Evolutionary conservation across 1,284 basidiomycete genomes (phyloP).

Genomic region (Phylloboletellus chloephorus): DNA sequence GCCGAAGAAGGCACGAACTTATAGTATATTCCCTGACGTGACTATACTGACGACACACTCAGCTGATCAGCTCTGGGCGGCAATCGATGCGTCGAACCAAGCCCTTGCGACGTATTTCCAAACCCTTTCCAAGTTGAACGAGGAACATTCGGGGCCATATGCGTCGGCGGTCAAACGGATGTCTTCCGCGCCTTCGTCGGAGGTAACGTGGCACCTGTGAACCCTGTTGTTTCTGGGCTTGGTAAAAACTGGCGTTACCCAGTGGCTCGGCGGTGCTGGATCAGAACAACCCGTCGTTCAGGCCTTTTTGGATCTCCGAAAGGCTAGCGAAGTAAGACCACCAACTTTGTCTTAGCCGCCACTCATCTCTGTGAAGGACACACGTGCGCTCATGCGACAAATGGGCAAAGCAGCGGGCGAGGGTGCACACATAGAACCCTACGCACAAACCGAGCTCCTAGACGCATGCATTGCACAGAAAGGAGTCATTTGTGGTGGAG

Average conservation of each 20-base stretch:
- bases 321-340: slow-evolving; percentile 49
- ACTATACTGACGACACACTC: slow-evolving; percentile 10
- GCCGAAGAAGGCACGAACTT: slow-evolving; percentile 47
- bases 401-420: slow-evolving; percentile 82
- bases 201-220: slow-evolving; percentile 38
- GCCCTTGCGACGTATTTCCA: slow-evolving; percentile 49
- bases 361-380: slow-evolving; percentile 43
- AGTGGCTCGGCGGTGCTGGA: slow-evolving; percentile 21
- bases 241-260: background rate
- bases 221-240: background rate
- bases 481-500: slow-evolving; percentile 91
- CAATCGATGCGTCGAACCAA: slow-evolving; percentile 58
- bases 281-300: slow-evolving; percentile 22
- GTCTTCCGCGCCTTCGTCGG: slow-evolving; percentile 49
- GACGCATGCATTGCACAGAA: slow-evolving; percentile 71
- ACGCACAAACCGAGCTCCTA: slow-evolving; percentile 83
- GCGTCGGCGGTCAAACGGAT: slow-evolving; percentile 53
- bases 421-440: slow-evolving; percentile 77
- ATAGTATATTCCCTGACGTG: slow-evolving; percentile 1
- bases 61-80: slow-evolving; percentile 70
- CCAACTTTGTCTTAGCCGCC: background rate
- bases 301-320: slow-evolving; percentile 53
- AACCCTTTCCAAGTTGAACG: slow-evolving; percentile 45
- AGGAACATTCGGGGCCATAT: slow-evolving; percentile 46
- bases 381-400: slow-evolving; percentile 78